Conservation (phyloP, 2,329 filamentous ascomycete species). For the Diaporthe caulivora region DNA sequence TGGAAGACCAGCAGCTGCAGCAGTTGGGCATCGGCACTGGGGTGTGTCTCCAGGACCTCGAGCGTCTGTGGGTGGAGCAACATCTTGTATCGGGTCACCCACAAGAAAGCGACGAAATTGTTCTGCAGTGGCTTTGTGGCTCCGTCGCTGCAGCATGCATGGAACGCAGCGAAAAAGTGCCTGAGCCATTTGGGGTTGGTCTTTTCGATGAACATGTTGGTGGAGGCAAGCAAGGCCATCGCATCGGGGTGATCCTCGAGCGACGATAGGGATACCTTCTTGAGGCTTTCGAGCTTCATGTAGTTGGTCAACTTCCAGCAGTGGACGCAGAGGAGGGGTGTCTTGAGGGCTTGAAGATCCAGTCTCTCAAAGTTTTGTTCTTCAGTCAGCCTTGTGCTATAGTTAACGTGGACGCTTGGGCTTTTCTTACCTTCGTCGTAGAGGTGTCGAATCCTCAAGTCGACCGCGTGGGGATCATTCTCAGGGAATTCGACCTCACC, state of each 20-base stretch:
- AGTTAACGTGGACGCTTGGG: background rate
- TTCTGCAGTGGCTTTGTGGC: background rate
- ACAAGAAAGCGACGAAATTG: background rate
- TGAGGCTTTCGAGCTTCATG: background rate
- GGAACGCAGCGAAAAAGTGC: background rate
- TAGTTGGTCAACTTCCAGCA: background rate
- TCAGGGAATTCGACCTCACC: background rate
- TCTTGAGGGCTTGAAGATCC: background rate
- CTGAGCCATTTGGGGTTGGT: background rate
- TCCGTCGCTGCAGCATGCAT: background rate
- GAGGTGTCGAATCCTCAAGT: background rate
- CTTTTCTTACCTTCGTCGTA: background rate
- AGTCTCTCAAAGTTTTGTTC: background rate
- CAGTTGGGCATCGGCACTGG: too few species aligned
- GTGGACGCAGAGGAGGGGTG: background rate
- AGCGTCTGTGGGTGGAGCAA: background rate
- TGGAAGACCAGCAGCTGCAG: background rate
- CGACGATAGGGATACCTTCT: background rate
- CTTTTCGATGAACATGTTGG: accelerated
- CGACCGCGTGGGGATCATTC: conserved; percentile 51
- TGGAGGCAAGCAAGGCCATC: background rate
- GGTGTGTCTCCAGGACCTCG: background rate
- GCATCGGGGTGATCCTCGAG: background rate
- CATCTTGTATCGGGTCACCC: background rate
- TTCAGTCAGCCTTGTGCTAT: background rate